A percentile compares a stretch with the other conserved stretches of the same genome.
These are phyloP conservation scores for Coemansia erecta DNA, from an alignment of 192 early-diverging fungal species.

Conservation along the genomic window DNA sequence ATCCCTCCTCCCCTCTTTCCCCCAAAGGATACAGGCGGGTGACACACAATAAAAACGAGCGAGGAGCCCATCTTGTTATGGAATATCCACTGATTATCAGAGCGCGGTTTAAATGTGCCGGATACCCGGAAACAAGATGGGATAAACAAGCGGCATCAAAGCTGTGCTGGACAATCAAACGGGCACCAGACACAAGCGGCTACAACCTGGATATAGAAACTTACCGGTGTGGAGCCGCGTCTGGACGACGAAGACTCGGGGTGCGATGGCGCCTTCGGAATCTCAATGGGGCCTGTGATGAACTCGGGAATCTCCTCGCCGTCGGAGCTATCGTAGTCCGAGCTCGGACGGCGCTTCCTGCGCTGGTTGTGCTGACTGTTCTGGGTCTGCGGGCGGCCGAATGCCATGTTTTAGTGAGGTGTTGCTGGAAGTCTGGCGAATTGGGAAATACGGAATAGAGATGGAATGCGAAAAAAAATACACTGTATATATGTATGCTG, in stretches of 20 bases:
- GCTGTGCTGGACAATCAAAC: neutral
- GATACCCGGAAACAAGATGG: neutral
- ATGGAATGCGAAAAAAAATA: no score
- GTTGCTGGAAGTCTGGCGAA: neutral
- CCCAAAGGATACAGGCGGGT: neutral
- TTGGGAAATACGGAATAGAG: no score
- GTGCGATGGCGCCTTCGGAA: slow-evolving; percentile 51
- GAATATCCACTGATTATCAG: no score
- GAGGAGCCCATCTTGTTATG: no score
- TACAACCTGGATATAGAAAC: slow-evolving; percentile 6
- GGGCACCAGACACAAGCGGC: neutral
- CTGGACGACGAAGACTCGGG: slow-evolving; percentile 34
- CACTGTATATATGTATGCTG: neutral
- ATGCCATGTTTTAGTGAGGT: slow-evolving; percentile 17
- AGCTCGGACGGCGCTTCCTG: slow-evolving; percentile 34
- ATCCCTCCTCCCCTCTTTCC: neutral
- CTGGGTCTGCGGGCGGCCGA: slow-evolving; percentile 17
- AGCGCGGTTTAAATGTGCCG: no score
- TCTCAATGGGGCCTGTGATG: slow-evolving; percentile 46
- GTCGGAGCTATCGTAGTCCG: slow-evolving; percentile 38
- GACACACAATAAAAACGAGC: no score
- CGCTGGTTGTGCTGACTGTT: slow-evolving; percentile 19
- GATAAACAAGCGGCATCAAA: neutral
- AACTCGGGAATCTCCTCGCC: slow-evolving; percentile 54
- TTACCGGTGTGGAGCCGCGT: slow-evolving; percentile 52